Evolutionary conservation across 2,329 filamentous ascomycete genomes (phyloP).

Genomic region (Aureobasidium sp.): DNA sequence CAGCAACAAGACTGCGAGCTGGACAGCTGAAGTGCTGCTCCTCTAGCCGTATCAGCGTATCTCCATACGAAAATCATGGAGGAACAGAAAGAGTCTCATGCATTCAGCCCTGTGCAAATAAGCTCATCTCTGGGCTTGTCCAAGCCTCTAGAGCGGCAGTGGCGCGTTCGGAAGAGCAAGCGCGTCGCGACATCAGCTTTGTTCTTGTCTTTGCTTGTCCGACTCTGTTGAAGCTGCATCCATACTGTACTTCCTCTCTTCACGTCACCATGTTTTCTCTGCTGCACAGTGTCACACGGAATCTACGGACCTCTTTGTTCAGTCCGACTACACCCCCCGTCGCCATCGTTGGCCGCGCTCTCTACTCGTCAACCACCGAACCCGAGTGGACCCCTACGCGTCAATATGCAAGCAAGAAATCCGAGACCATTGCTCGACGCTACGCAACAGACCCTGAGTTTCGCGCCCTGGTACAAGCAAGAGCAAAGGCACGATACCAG

Average conservation of each 20-base stretch:
- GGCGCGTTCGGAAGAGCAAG: not conserved
- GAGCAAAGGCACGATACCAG: not conserved
- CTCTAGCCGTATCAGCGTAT: not conserved
- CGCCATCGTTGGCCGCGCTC: not conserved
- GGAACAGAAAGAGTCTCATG: not conserved
- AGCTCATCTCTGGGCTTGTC: not conserved
- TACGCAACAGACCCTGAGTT: not conserved
- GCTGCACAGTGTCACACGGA: not conserved
- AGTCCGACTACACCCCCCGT: not conserved
- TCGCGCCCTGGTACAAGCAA: not conserved
- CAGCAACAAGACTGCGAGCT: not conserved
- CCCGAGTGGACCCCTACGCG: not conserved
- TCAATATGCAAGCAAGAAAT: not conserved
- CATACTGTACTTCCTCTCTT: too few relatives aligned
- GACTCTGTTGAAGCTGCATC: not conserved
- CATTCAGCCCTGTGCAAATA: not conserved
- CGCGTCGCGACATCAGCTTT: not conserved
- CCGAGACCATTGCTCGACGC: not conserved
- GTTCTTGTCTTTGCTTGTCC: not conserved
- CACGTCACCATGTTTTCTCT: not conserved
- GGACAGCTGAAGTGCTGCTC: not conserved
- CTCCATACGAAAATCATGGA: not conserved
- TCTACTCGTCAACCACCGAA: not conserved
- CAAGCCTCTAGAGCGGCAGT: slow-evolving; percentile 2
- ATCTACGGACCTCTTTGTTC: not conserved